Evolutionary conservation across 2,329 filamentous ascomycete genomes (phyloP).

Genomic region (Sclerotinia subarctica): DNA sequence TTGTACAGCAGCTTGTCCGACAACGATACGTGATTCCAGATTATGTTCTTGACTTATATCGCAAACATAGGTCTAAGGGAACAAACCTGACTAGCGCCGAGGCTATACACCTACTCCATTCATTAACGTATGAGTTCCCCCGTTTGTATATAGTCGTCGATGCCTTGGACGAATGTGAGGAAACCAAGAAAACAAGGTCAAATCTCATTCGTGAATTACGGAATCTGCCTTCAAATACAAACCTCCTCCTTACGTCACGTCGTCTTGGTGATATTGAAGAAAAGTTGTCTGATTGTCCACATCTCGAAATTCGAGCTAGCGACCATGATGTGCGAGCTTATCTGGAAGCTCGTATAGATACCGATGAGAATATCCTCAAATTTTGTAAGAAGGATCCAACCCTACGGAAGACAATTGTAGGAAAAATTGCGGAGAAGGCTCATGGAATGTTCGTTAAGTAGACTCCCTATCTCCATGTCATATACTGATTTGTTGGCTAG

Average conservation of each 20-base stretch:
- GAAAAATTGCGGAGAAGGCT: slow-evolving; percentile 5
- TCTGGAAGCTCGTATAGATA: slow-evolving; percentile 7
- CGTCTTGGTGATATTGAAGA: slow-evolving; percentile 31
- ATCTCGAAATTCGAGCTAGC: slow-evolving; percentile 37
- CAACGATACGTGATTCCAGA: slow-evolving; percentile 22
- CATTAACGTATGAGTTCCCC: slow-evolving; percentile 25
- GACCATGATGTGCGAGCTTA: slow-evolving; percentile 35
- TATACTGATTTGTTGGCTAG: slow-evolving; percentile 3
- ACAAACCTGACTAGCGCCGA: slow-evolving; percentile 28
- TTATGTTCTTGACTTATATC: slow-evolving; percentile 31
- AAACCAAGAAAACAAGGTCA: not conserved
- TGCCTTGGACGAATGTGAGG: slow-evolving; percentile 28
- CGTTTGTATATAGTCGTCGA: slow-evolving; percentile 28
- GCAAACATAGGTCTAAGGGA: slow-evolving; percentile 23
- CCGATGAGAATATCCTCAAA: slow-evolving; percentile 9
- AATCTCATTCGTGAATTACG: slow-evolving; percentile 36
- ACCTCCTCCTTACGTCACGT: slow-evolving; percentile 39
- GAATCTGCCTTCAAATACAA: slow-evolving; percentile 26
- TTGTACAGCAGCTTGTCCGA: slow-evolving; percentile 39
- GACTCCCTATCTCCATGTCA: no score
- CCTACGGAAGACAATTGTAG: slow-evolving; percentile 5
- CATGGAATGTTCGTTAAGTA: slow-evolving; percentile 16
- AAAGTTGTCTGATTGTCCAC: slow-evolving; percentile 25
- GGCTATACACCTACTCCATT: slow-evolving; percentile 26
- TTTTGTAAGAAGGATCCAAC: slow-evolving; percentile 19